phyloP scores from a whole-genome alignment of 495 filamentous ascomycete genomes.

The Delitschia confertaspora region DNA sequence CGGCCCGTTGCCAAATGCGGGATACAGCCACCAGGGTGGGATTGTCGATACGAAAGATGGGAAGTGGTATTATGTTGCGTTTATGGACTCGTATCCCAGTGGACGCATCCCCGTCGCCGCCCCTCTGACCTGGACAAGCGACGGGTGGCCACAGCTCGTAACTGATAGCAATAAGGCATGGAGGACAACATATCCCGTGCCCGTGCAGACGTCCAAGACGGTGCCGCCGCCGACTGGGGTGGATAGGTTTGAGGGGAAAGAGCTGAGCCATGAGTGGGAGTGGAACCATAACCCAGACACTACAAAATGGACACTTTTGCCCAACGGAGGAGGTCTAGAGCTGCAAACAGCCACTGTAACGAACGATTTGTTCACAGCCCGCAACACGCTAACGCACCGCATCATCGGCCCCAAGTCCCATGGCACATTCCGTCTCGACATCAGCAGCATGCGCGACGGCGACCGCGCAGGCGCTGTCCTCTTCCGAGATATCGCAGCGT shows the following conservation, averaged over 20 bases:
- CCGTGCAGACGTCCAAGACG: constrained; percentile 31
- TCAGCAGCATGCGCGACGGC: constrained; percentile 41
- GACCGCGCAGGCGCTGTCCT: constrained; percentile 44
- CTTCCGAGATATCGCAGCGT: constrained; percentile 46
- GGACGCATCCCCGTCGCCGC: constrained; percentile 52
- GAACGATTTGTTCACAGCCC: constrained; percentile 43
- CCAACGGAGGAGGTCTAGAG: constrained; percentile 31
- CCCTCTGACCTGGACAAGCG: constrained; percentile 42
- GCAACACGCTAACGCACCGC: constrained; percentile 50
- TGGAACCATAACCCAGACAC: constrained; percentile 56
- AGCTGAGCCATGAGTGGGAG: constrained; percentile 44
- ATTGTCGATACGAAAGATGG: constrained; percentile 45
- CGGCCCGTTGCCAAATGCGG: constrained; percentile 39
- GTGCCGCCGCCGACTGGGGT: constrained; percentile 28
- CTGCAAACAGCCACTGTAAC: constrained; percentile 46
- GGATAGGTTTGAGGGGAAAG: constrained; percentile 38
- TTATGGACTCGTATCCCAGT: constrained; percentile 45
- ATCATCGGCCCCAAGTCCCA: constrained; percentile 40
- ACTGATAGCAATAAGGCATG: constrained; percentile 35
- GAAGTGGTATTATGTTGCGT: constrained; percentile 53
- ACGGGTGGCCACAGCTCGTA: constrained; percentile 43
- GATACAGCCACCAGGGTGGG: constrained; percentile 47
- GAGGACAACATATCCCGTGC: constrained; percentile 39
- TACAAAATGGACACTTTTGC: constrained; percentile 24
- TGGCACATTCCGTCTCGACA: constrained; percentile 43